Evolutionary conservation across 805 yeast species (phyloP), one percentile per base, ranked within the genome.

Genomic region (Priceomyces fermenticarens): DNA sequence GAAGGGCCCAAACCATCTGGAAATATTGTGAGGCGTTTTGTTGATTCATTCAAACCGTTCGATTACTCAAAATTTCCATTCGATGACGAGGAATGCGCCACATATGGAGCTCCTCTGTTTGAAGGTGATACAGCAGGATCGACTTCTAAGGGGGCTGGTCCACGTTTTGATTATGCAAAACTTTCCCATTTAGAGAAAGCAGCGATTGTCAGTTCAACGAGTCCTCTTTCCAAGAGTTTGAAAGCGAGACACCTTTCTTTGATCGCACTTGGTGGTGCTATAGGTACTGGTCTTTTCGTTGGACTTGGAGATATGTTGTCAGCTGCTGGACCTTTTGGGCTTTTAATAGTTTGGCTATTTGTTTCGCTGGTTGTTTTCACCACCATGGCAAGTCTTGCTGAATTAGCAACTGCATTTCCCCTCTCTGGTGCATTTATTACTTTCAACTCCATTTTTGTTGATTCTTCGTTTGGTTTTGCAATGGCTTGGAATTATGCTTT

Each of bases 241-340:
- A 79, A 78, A 50, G 60, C 65, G 33, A 74, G 88, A 54, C 86
- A 81, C 51, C 57, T 82, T 52, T 80, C 80, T 48, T 80, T 83
- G 77, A 75, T 83, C 45, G 80, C 87, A 28, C 77, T 83, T 34
- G 86, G 86, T 30, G 81, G 85, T 35, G 73, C 82, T 32, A 77
- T 82, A 30, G 87, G 87, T 44, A 80, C 86, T 2, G 87, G 88
- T 55, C 62, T 82, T 41, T 80, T 81, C 44, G 76, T 82, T 36
- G 85, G 85, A 45, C 75, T 85, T 2, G 87, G 40, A 15, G 28
- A 32, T 73, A 85, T 2, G 86, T 62, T 82, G 44, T 58, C 56
- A 32, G 68, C 75, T 12, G 86, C 85, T 48, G 87, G 87, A 34
- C 83, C 85, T 5, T 83, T 80, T 3, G 78, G 81, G 30, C 56